Conservation (phyloP, 2,329 filamentous ascomycete genomes). For the Fusarium oligoseptatum region DNA sequence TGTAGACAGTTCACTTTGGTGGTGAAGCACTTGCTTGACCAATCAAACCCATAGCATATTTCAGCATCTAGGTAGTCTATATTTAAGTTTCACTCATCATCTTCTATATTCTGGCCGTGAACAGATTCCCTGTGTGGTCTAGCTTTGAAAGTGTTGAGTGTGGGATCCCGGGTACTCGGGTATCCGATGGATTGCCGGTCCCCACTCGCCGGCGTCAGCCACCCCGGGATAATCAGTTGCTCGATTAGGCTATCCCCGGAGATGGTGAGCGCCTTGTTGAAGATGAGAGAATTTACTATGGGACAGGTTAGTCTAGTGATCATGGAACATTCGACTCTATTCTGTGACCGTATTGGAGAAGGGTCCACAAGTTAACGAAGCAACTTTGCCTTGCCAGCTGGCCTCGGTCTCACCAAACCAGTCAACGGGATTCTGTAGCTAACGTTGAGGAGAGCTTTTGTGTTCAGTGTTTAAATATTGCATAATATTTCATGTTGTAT, state of each 20-base stretch:
- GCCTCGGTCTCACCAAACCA: not conserved
- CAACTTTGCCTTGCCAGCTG: not conserved
- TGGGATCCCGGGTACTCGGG: conserved; percentile 17
- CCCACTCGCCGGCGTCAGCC: not conserved
- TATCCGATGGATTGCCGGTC: conserved; percentile 8
- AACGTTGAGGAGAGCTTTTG: not conserved
- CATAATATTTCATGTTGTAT: not conserved
- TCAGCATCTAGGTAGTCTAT: not conserved
- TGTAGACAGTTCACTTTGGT: not conserved
- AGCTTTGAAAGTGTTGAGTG: not conserved
- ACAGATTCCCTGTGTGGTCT: not conserved
- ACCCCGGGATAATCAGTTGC: not conserved
- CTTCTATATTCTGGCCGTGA: not conserved
- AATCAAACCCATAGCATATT: not conserved
- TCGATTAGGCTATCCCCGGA: not conserved
- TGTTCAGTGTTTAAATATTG: not conserved
- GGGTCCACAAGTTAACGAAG: not conserved
- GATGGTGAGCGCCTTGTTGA: not conserved
- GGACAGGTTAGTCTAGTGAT: not conserved
- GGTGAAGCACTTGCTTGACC: not conserved
- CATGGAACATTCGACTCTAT: not conserved
- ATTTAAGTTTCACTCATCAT: not conserved
- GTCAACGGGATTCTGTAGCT: not conserved
- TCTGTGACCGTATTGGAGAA: not conserved
- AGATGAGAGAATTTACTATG: not conserved